Base-by-base conservation (phyloP, 192 early-diverging fungal genomes). In the Obelidium mucronatum region DNA sequence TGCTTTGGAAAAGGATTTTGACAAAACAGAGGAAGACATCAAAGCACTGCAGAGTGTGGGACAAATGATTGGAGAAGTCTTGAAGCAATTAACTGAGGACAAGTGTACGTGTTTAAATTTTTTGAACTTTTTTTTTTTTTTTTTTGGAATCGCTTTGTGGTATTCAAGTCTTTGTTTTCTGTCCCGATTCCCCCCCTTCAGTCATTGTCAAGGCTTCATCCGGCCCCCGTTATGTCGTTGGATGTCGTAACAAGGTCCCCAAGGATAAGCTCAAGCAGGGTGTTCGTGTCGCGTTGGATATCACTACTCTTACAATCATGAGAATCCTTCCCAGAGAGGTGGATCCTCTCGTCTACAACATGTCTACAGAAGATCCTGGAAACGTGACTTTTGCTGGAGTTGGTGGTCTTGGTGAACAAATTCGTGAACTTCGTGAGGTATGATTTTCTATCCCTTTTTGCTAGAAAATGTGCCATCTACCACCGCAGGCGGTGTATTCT, bases 301-400 rank as follows among this genome's bases (percentile, higher is more conserved):
- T 99, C 95, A 99, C 98, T 28, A 99, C 98, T 5, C 86, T 99
- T 74, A 99, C 98, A n/a, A 99, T 99, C 73, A 99, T 99, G 98
- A 92, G 98, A 42, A 92, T 96, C 78, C 88, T 99, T 35, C 98
- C 98, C 44, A 88, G 98, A 33, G 98, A 99, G 73, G 97, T 99
- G 0, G 98, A 99, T 81, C 98, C 98, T 42, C 89, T 98, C 70
- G 98, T 99, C 30, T 99, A 98, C 89, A 99, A 96, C 87, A 99
- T 99, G 98, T 93, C 92, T 24, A 92, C 92, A 54, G 98, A 99
- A 81, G 96, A 97, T 83, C 97, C 98, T 30, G 98, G 97, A 62
- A 85, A 93, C 67, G 85, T 97, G 59, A 90, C 93, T 56, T 99
- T 99, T 94, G 93, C 97, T 11, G 97, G 96, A 15, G 96, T 99